These are phyloP conservation scores for Phoma sp. DNA, from an alignment of 2,329 filamentous ascomycete species.

Conservation along the genomic window DNA sequence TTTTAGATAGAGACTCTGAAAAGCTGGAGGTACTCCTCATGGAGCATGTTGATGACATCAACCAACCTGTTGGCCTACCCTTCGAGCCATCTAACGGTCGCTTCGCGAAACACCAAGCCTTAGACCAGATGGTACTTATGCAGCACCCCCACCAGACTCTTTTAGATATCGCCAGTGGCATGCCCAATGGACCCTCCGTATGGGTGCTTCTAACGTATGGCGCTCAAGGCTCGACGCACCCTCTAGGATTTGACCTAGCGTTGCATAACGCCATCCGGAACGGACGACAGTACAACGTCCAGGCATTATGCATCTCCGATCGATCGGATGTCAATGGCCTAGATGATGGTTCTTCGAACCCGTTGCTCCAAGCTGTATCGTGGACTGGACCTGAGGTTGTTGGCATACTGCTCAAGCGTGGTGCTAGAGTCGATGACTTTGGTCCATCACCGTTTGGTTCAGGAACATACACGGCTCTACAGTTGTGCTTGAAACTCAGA, in stretches of 20 bases:
- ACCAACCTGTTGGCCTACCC: constrained; percentile 38
- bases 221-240: constrained; percentile 39
- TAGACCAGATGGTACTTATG: constrained; percentile 34
- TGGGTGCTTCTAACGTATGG: constrained; percentile 38
- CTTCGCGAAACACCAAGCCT: constrained; percentile 35
- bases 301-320: constrained; percentile 30
- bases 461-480: constrained; percentile 28
- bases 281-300: constrained; percentile 36
- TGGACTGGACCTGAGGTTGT: constrained; percentile 42
- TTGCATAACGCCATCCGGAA: constrained; percentile 47
- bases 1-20: constrained; percentile 31
- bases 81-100: constrained; percentile 31
- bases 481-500: constrained; percentile 36
- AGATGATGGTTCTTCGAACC: constrained; percentile 34
- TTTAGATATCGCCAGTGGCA: constrained; percentile 40
- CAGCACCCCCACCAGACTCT: constrained; percentile 41
- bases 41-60: constrained; percentile 32
- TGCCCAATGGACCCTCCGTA: constrained; percentile 33
- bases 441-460: constrained; percentile 15
- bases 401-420: constrained; percentile 35
- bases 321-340: constrained; percentile 37
- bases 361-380: constrained; percentile 40
- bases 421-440: constrained; percentile 35
- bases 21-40: constrained; percentile 37
- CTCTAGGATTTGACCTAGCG: constrained; percentile 40